phyloP scores from a whole-genome alignment of 2,329 filamentous ascomycete species.

The Daldinia sp. region DNA sequence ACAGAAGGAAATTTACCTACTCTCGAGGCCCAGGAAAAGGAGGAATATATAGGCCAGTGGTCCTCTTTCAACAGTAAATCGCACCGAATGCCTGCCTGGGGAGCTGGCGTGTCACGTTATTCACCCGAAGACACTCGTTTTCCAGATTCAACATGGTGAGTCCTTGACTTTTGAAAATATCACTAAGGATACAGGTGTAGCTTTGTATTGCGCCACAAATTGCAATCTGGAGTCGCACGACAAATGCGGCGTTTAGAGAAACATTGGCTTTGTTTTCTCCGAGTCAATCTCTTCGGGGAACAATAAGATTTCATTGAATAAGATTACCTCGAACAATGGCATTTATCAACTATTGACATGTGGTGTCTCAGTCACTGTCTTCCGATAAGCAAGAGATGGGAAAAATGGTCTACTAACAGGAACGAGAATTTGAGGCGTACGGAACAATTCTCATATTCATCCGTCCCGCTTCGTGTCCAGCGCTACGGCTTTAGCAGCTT shows the following conservation, averaged over 20 bases:
- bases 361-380: conserved; percentile 19
- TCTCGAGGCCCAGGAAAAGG: background rate
- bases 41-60: background rate
- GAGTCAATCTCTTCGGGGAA: conserved; percentile 13
- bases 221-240: conserved; percentile 17
- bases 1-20: background rate
- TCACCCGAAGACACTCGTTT: background rate
- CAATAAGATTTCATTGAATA: conserved; percentile 10
- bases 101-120: too few species aligned
- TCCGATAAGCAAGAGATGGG: conserved; percentile 13
- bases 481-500: background rate
- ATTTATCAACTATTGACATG: conserved; percentile 24
- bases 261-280: conserved; percentile 14
- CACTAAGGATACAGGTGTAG: conserved; percentile 1
- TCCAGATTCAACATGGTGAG: background rate
- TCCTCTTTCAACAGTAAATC: background rate
- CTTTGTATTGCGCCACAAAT: conserved; percentile 11
- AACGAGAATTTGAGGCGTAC: background rate
- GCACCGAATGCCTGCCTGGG: too few species aligned
- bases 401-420: conserved; percentile 5
- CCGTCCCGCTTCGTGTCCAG: conserved; percentile 10
- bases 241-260: conserved; percentile 24
- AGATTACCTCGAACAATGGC: conserved; percentile 16
- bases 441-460: conserved; percentile 24
- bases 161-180: background rate